A percentile compares a stretch with the other conserved stretches of the same genome.
phyloP scores from a whole-genome alignment of 495 filamentous ascomycete species.

The Aspergillus steynii region DNA sequence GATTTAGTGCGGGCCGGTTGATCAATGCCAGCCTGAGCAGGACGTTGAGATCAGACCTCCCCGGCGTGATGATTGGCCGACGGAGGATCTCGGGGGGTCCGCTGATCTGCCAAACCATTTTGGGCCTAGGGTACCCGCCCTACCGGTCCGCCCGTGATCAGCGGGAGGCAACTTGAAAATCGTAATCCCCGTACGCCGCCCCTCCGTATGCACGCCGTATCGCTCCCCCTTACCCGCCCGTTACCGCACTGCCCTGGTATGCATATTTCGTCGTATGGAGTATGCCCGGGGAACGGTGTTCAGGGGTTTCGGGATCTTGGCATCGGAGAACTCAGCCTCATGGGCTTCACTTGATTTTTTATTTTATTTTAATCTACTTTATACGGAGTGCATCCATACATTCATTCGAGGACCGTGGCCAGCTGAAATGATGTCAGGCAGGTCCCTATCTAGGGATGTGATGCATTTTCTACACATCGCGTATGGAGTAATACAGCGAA shows the following conservation, averaged over 20 bases:
- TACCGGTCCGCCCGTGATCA: conserved; percentile 29
- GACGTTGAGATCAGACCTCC: conserved; percentile 13
- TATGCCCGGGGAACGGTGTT: neutral
- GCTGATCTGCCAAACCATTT: conserved; percentile 7
- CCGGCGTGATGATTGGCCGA: conserved; percentile 25
- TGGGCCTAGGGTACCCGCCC: conserved; percentile 31
- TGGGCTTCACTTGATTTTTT: neutral
- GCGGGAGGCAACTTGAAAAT: conserved; percentile 9
- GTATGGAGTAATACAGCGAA: neutral
- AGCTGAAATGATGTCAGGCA: neutral
- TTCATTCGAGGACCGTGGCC: neutral
- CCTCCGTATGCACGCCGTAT: neutral
- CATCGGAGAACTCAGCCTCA: neutral
- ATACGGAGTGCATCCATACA: neutral
- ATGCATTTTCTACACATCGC: neutral
- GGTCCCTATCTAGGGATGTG: neutral
- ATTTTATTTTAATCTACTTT: neutral
- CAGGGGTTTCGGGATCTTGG: neutral
- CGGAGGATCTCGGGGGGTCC: conserved; percentile 40
- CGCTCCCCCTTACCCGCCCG: neutral
- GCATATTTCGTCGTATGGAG: neutral
- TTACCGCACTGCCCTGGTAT: neutral
- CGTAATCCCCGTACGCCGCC: neutral
- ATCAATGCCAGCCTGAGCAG: conserved; percentile 14
- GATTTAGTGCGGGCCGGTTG: conserved; percentile 11